Evolutionary conservation across 257 asterid genomes (phyloP), one percentile per base, ranked within the genome.

Genomic region (Solanum ossicruentum): DNA sequence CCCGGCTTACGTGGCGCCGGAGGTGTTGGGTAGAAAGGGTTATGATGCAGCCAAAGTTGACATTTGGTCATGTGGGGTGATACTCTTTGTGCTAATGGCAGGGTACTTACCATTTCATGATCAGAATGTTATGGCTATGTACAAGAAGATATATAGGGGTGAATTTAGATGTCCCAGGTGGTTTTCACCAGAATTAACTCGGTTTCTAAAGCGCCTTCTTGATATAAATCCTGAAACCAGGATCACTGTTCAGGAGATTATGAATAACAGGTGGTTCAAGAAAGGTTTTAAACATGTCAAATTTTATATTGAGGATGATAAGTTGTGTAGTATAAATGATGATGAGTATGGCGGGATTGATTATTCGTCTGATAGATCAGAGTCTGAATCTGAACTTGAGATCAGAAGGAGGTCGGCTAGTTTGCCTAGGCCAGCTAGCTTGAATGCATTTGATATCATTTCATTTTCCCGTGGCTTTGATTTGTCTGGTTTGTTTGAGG

Each of bases 1-100:
- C 12, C 98, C 98, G 15, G 99, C 99, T 6, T 96, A 96, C 80
- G 99, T 96, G 17, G 98, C 99, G 26, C 99, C 98, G 8, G 99
- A 96, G 93, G 95, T 96, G 51, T 86, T 96, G 88, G 96, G 89
- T 5, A 89, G 98, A 83, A 96, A 92, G 88, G 98, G 98, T 11
- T 96, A 96, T 78, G 94, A 91, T 49, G 99, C 94, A n/a, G 98
- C 95, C 5, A 96, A 94, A 86, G 97, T 94, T 7, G 99, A 96
- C 87, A 91, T 96, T 6, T 96, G 99, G 98, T 93, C 98, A 77
- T 96, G 99, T 84, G 98, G 98, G 32, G 99, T 96, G 73, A 92
- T 96, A 52, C 88, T 96, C 20, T 94, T 94, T 86, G 98, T 96
- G 83, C 85, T 96, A 67, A 93, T 96, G 98, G 98, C 98, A 0